Conservation (phyloP, 208 protist genomes). For the Novymonas esmeraldas region DNA sequence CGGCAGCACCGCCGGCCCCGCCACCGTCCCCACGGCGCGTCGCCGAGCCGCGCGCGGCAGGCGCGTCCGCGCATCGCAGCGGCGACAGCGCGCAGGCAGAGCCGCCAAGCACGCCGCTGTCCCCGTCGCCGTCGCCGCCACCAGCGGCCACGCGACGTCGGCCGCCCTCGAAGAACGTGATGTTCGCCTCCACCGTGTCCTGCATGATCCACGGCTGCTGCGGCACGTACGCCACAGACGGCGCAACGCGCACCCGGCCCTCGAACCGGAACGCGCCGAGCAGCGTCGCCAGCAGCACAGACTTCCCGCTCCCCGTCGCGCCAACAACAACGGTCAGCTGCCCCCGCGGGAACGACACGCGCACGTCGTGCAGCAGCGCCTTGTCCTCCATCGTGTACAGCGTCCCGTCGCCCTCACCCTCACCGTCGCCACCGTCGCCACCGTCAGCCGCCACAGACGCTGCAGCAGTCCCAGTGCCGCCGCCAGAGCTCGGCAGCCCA, state of each 20-base stretch:
- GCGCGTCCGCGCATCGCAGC: slow-evolving; percentile 40
- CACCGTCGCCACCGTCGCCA: not conserved
- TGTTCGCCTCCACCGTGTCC: slow-evolving; percentile 92
- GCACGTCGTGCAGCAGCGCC: slow-evolving; percentile 38
- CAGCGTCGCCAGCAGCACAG: slow-evolving; percentile 39
- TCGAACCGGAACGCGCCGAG: slow-evolving; percentile 32
- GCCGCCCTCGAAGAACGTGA: slow-evolving; percentile 82
- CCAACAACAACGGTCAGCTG: slow-evolving; percentile 49
- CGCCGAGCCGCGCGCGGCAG: slow-evolving; percentile 37
- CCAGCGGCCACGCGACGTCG: not conserved
- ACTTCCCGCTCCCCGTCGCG: slow-evolving; percentile 51
- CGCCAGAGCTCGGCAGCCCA: not conserved
- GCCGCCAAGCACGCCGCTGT: slow-evolving; percentile 1
- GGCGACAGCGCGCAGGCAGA: slow-evolving; percentile 4
- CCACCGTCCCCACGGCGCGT: slow-evolving; percentile 79
- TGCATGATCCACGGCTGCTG: slow-evolving; percentile 95
- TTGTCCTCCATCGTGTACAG: slow-evolving; percentile 23
- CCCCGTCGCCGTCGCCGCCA: slow-evolving; percentile 14
- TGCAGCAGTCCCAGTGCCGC: slow-evolving; percentile 6
- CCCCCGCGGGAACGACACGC: slow-evolving; percentile 21
- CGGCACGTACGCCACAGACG: slow-evolving; percentile 83
- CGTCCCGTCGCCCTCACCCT: not conserved
- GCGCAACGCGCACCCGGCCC: slow-evolving; percentile 9
- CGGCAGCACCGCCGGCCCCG: slow-evolving; percentile 86
- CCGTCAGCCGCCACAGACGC: too few relatives aligned